These are phyloP conservation scores for Pythium sp. DNA, from an alignment of 352 stramenopile species.

Conservation along the genomic window DNA sequence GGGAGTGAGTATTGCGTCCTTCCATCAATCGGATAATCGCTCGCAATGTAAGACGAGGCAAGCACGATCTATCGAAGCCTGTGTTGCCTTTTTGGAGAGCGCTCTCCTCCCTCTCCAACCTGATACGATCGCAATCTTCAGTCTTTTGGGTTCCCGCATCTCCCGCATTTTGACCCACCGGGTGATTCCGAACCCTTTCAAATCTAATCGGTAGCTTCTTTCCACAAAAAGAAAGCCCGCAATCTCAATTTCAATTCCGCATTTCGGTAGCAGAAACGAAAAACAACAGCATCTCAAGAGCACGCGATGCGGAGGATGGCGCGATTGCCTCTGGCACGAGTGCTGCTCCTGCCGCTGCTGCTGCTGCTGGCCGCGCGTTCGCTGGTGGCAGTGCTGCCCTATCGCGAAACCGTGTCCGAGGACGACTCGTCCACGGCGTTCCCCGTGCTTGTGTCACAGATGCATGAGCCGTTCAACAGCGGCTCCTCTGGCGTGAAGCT, in stretches of 20 bases:
- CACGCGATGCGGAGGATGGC: conserved; percentile 5
- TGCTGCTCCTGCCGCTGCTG: conserved; percentile 19
- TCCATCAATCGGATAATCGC: background rate
- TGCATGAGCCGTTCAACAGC: conserved; percentile 1
- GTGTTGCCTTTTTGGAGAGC: background rate
- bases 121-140: conserved; percentile 2
- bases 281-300: background rate
- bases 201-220: background rate
- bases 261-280: background rate
- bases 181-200: background rate
- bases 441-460: background rate
- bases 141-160: background rate
- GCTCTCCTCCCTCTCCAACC: background rate
- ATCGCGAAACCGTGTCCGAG: background rate
- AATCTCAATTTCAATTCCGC: background rate
- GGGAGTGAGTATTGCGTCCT: background rate
- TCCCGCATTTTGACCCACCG: background rate
- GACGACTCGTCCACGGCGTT: conserved; percentile 12
- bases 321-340: background rate
- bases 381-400: background rate
- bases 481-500: background rate
- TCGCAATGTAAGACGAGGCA: background rate
- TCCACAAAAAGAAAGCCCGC: background rate
- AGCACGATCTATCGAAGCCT: conserved; percentile 1
- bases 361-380: conserved; percentile 2